Percentiles rank a stretch among this genome's conserved stretches.
Conservation (phyloP, 352 stramenopile genomes). For the Phytophthora idaei region DNA sequence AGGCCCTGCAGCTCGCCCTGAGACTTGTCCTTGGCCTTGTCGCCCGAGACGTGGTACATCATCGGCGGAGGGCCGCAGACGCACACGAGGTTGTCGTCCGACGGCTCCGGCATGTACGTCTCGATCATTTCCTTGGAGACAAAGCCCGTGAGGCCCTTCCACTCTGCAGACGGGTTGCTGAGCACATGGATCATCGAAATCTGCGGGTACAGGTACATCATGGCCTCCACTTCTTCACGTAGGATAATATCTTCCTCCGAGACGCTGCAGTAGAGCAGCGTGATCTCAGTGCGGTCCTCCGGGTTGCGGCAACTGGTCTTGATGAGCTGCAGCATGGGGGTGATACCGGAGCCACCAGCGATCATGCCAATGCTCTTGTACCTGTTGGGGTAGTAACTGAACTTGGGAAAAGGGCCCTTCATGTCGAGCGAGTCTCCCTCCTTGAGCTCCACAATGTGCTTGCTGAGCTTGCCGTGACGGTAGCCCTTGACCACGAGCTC, state of each 20-base stretch:
- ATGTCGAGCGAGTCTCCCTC: conserved; percentile 88
- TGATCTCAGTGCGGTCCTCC: conserved; percentile 85
- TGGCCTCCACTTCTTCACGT: conserved; percentile 83
- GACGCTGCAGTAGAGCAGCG: conserved; percentile 86
- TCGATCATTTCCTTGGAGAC: conserved; percentile 88
- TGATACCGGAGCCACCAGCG: conserved; percentile 91
- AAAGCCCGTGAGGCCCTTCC: conserved; percentile 73
- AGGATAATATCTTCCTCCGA: conserved; percentile 91
- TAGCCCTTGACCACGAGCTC: conserved; percentile 93
- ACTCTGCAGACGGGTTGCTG: conserved; percentile 68
- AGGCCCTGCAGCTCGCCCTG: conserved; percentile 87
- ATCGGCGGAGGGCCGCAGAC: conserved; percentile 90
- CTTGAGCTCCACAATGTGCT: conserved; percentile 87
- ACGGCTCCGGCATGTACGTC: conserved; percentile 77
- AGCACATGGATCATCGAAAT: conserved; percentile 79
- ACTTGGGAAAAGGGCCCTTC: conserved; percentile 90
- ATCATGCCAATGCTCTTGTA: conserved; percentile 92
- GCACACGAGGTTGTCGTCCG: conserved; percentile 83
- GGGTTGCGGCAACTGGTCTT: conserved; percentile 87
- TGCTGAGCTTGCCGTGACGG: conserved; percentile 80
- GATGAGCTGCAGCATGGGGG: conserved; percentile 89
- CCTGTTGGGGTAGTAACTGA: conserved; percentile 86
- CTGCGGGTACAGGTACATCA: conserved; percentile 84
- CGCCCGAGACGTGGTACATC: conserved; percentile 90
- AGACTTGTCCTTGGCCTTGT: conserved; percentile 86